These are phyloP conservation scores for Termitomyces sp. DNA, from an alignment of 768 basidiomycete genomes.

Conservation along the genomic window DNA sequence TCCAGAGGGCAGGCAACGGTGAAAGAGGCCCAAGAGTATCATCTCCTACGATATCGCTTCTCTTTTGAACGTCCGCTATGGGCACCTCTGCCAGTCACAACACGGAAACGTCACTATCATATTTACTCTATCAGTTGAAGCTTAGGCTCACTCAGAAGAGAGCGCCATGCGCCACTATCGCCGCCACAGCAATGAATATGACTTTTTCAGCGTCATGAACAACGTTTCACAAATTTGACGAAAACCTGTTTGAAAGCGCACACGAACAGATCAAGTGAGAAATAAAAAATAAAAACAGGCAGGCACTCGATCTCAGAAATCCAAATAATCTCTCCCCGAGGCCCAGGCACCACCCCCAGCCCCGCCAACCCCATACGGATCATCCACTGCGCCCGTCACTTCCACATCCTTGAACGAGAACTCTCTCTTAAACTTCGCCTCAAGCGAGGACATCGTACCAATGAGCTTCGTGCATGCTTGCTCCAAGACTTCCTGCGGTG, in stretches of 20 bases:
- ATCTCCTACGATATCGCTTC: too few relatives aligned
- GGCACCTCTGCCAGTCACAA: too few relatives aligned
- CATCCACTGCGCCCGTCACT: slow-evolving; percentile 33
- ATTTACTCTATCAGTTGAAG: too few relatives aligned
- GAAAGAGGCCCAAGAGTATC: too few relatives aligned
- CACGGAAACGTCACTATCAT: too few relatives aligned
- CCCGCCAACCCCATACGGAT: slow-evolving; percentile 42
- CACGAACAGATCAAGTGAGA: not conserved
- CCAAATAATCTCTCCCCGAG: slow-evolving; percentile 20
- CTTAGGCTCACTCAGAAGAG: too few relatives aligned
- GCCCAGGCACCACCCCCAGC: slow-evolving; percentile 17
- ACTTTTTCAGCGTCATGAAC: too few relatives aligned
- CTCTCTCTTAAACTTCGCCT: slow-evolving; percentile 77
- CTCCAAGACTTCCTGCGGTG: slow-evolving; percentile 81
- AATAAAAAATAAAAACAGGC: not conserved
- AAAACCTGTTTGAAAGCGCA: not conserved
- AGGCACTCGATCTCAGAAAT: slow-evolving; percentile 14
- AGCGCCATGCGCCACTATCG: too few relatives aligned
- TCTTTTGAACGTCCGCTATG: too few relatives aligned
- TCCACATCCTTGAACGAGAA: slow-evolving; percentile 78
- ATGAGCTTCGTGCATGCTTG: slow-evolving; percentile 83
- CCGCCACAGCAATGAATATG: too few relatives aligned
- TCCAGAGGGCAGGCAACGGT: too few relatives aligned
- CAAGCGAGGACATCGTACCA: slow-evolving; percentile 59
- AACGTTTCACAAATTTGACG: too few relatives aligned